Percentiles rank a stretch among this genome's conserved stretches.
Evolutionary conservation across 441 rosid genomes (phyloP).

Genomic region (Brassica balearica): DNA sequence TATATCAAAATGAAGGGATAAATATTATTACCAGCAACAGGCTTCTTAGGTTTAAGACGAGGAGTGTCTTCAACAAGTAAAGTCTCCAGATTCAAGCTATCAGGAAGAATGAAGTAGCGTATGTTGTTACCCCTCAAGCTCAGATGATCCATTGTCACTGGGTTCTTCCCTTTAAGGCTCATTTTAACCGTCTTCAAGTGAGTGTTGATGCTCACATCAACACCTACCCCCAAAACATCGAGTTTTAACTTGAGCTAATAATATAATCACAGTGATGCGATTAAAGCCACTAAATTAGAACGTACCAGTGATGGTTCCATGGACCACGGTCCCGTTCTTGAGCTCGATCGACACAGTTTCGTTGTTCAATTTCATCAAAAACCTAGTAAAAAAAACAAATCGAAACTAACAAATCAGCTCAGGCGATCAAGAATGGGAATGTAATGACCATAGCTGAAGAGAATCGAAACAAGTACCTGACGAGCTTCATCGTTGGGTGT

Average conservation of each 20-base stretch:
- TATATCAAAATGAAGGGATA: too few species aligned
- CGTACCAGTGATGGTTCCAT: slow-evolving; percentile 79
- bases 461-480: slow-evolving; percentile 40
- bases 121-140: slow-evolving; percentile 86
- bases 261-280: not conserved
- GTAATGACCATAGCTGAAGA: not conserved
- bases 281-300: not conserved
- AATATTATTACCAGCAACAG: slow-evolving; percentile 63
- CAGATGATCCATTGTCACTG: slow-evolving; percentile 73
- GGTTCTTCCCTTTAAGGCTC: slow-evolving; percentile 74
- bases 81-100: slow-evolving; percentile 84
- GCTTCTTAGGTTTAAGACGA: slow-evolving; percentile 78
- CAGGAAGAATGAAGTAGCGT: slow-evolving; percentile 82
- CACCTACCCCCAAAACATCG: slow-evolving; percentile 45
- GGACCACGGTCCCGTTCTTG: slow-evolving; percentile 78
- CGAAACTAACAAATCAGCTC: slow-evolving; percentile 22
- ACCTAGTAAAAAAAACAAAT: slow-evolving; percentile 46
- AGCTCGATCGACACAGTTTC: slow-evolving; percentile 87
- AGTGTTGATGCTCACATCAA: slow-evolving; percentile 87
- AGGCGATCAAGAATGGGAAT: not conserved
- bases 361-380: slow-evolving; percentile 85
- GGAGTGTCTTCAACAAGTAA: slow-evolving; percentile 81
- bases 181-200: slow-evolving; percentile 80
- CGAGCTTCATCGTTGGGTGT: slow-evolving; percentile 46
- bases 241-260: too few species aligned